Percentiles rank a stretch among this genome's conserved stretches.
phyloP scores from a whole-genome alignment of 2,329 filamentous ascomycete genomes.

The Phyllosticta capitalensis region DNA sequence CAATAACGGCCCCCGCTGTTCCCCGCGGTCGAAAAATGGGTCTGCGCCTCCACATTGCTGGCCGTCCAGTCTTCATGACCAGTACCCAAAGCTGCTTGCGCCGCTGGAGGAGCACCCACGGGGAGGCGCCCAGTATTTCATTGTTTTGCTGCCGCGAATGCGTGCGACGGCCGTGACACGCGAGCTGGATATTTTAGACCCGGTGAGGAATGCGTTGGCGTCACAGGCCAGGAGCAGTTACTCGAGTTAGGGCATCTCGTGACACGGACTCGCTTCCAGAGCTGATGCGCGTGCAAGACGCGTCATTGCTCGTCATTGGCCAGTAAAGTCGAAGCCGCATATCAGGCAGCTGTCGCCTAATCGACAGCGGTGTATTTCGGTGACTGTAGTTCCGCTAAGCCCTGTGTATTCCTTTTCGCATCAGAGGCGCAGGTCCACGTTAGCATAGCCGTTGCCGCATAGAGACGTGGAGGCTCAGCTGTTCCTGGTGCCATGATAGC shows the following conservation, averaged over 20 bases:
- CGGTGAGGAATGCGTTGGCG: neutral
- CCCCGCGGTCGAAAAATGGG: neutral
- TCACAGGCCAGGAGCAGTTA: neutral
- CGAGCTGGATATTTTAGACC: neutral
- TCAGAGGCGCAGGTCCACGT: neutral
- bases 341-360: neutral
- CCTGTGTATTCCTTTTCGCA: neutral
- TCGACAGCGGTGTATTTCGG: neutral
- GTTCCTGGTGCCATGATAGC: neutral
- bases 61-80: neutral
- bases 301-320: neutral
- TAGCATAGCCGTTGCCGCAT: neutral
- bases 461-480: neutral
- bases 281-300: neutral
- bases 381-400: neutral
- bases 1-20: neutral
- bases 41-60: neutral
- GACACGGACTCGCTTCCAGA: neutral
- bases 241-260: neutral
- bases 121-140: neutral
- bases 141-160: neutral
- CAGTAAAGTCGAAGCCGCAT: neutral
- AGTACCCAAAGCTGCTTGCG: neutral
- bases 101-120: neutral
- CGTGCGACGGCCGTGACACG: neutral